Conservation (phyloP, 257 asterid genomes). For the Euphrasia confusa region DNA sequence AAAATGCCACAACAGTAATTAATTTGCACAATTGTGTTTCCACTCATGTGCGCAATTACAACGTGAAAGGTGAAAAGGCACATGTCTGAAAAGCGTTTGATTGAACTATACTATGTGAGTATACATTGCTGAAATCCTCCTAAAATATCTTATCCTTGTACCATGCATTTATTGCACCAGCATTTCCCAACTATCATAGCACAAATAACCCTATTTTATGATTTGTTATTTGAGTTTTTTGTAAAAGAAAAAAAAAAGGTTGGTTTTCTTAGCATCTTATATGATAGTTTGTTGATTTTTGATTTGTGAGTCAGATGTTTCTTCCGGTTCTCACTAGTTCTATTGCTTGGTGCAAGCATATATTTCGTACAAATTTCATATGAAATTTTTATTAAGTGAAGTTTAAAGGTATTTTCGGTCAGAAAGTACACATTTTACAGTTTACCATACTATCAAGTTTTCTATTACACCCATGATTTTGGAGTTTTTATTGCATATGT, state of each 20-base stretch:
- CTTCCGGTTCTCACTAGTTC: background rate
- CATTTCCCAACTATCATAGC: too few relatives aligned
- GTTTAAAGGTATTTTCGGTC: background rate
- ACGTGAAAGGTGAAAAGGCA: constrained; percentile 32
- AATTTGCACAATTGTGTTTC: background rate
- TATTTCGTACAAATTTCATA: too few relatives aligned
- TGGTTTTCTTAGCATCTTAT: too few relatives aligned
- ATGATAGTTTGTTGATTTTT: too few relatives aligned
- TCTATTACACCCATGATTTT: constrained; percentile 20
- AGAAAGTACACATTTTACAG: background rate
- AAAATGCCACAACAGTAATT: too few relatives aligned
- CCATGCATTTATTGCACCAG: background rate
- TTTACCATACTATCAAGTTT: constrained; percentile 1
- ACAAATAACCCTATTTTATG: too few relatives aligned
- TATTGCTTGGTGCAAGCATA: too few relatives aligned
- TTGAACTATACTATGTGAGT: constrained; percentile 17
- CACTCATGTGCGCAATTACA: constrained; percentile 13
- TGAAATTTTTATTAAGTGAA: too few relatives aligned
- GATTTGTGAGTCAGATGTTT: too few relatives aligned
- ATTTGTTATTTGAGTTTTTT: too few relatives aligned
- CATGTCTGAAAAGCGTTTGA: constrained; percentile 27
- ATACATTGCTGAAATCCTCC: constrained; percentile 5
- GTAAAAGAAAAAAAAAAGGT: too few relatives aligned
- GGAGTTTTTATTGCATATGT: constrained; percentile 26
- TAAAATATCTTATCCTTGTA: constrained; percentile 17